Evolutionary conservation across 179 eudicot species (phyloP).

Genomic region (Beta lomatogona): DNA sequence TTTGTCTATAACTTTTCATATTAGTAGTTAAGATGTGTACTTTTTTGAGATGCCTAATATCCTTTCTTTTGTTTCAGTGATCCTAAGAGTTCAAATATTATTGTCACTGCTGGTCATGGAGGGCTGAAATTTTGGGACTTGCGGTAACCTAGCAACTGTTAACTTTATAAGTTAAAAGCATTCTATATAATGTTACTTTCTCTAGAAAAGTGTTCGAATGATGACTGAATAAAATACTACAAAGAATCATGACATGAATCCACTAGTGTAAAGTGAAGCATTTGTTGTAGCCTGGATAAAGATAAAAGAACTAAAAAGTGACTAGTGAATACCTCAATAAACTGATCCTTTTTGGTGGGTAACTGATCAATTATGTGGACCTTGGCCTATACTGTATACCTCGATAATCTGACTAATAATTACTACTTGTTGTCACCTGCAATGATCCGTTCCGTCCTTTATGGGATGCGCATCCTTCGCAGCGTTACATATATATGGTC

Average conservation of each 20-base stretch:
- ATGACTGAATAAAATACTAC: neutral
- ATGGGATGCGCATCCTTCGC: conserved; percentile 65
- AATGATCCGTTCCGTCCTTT: conserved; percentile 90
- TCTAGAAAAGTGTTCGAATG: neutral
- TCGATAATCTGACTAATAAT: conserved; percentile 11
- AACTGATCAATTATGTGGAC: neutral
- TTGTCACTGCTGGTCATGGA: conserved; percentile 80
- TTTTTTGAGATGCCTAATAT: conserved; percentile 1
- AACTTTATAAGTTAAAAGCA: neutral
- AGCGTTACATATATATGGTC: conserved; percentile 44
- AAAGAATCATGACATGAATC: neutral
- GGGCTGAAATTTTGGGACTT: conserved; percentile 95
- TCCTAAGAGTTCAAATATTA: conserved; percentile 64
- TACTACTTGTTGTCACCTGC: conserved; percentile 28
- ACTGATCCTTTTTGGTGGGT: neutral
- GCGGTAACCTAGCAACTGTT: conserved; percentile 49
- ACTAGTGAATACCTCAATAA: too few species aligned
- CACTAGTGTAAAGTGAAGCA: neutral
- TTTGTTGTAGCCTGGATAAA: too few species aligned
- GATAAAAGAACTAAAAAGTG: too few species aligned
- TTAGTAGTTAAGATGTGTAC: conserved; percentile 3
- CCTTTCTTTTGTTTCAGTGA: conserved; percentile 44
- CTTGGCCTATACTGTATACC: neutral
- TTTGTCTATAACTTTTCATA: neutral
- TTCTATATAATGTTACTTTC: neutral